phyloP scores from a whole-genome alignment of 2,329 filamentous ascomycete genomes.

The Pestalotiopsis sp. region DNA sequence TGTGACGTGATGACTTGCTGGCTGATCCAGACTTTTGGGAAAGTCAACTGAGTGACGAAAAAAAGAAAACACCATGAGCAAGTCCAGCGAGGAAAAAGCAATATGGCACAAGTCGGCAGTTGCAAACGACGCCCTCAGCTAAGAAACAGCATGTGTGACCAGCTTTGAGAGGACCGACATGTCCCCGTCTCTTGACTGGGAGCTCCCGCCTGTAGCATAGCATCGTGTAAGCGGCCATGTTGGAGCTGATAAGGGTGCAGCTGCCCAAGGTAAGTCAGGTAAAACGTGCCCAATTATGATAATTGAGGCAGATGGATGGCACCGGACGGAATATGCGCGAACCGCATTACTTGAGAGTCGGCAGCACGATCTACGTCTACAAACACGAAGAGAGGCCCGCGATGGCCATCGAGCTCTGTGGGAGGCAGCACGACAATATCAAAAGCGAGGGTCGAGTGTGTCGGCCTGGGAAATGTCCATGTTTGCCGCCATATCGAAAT shows the following conservation, averaged over 20 bases:
- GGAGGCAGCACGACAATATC: neutral
- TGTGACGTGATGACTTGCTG: constrained; percentile 1
- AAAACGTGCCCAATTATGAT: neutral
- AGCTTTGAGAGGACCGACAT: neutral
- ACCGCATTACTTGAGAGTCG: neutral
- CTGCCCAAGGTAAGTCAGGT: neutral
- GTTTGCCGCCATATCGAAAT: neutral
- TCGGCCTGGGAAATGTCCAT: neutral
- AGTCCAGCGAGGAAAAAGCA: neutral
- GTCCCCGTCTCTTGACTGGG: no score
- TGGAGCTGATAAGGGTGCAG: neutral
- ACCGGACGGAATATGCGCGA: neutral
- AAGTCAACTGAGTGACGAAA: neutral
- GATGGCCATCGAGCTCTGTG: no score
- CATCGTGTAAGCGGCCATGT: neutral
- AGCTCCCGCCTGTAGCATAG: neutral
- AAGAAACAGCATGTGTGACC: neutral
- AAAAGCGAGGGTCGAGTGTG: neutral
- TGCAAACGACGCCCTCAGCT: neutral
- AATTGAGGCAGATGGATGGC: neutral
- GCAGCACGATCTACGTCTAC: no score
- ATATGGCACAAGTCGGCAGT: neutral
- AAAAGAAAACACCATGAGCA: neutral
- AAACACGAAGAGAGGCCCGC: no score
- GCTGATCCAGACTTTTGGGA: neutral